phyloP scores from a whole-genome alignment of 192 early-diverging fungal species.

The Coemansia sp. region DNA sequence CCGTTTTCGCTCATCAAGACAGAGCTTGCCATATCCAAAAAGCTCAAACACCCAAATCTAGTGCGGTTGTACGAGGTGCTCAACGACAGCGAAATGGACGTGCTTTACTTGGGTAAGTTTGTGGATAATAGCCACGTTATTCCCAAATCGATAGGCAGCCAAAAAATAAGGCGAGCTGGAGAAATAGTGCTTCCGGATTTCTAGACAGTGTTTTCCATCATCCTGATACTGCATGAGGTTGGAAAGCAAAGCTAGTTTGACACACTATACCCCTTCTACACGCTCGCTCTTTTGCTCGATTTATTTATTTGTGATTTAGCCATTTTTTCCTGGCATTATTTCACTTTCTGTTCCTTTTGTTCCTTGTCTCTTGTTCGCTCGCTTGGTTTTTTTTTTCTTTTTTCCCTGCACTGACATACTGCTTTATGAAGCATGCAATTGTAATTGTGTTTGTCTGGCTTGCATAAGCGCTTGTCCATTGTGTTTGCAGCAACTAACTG shows the following conservation, averaged over 20 bases:
- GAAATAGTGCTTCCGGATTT: slow-evolving; percentile 1
- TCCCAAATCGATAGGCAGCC: not conserved
- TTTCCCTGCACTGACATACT: no score
- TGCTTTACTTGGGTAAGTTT: slow-evolving; percentile 64
- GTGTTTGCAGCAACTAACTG: not conserved
- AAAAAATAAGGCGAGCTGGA: not conserved
- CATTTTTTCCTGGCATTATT: no score
- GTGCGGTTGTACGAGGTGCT: slow-evolving; percentile 90
- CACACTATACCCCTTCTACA: no score
- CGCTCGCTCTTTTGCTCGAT: no score
- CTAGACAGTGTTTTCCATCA: slow-evolving; percentile 22
- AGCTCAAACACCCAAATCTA: slow-evolving; percentile 84
- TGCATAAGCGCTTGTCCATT: not conserved
- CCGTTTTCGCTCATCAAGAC: slow-evolving; percentile 84
- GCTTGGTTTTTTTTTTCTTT: no score
- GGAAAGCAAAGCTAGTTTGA: not conserved
- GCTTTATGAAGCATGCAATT: no score
- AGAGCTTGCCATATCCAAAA: slow-evolving; percentile 94
- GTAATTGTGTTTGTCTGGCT: no score
- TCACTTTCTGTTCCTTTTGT: no score
- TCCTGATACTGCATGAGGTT: not conserved
- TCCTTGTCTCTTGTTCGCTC: no score
- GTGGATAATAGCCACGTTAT: not conserved
- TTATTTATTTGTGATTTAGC: no score
- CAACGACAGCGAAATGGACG: slow-evolving; percentile 84